phyloP scores from a whole-genome alignment of 495 filamentous ascomycete species.

The Thermochaetoides thermophila region DNA sequence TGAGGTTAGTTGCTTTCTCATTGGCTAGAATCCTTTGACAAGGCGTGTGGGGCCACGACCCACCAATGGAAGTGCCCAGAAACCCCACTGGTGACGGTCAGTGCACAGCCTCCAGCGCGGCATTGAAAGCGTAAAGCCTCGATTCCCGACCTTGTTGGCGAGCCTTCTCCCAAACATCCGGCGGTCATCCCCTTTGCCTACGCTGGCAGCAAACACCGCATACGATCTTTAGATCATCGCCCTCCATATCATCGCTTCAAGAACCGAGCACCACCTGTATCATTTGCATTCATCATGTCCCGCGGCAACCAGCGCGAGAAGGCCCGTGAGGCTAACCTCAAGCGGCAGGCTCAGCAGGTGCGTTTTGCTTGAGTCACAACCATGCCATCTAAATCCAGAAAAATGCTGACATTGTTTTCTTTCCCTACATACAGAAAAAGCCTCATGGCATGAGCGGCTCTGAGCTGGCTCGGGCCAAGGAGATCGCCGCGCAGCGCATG shows the following conservation, averaged over 20 bases:
- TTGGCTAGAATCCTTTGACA: no score
- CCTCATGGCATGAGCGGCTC: slow-evolving; percentile 43
- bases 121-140: slow-evolving; percentile 2
- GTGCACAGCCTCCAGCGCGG: slow-evolving; percentile 7
- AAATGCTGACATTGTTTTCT: background rate
- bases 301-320: slow-evolving; percentile 89
- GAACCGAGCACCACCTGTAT: no score
- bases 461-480: slow-evolving; percentile 58
- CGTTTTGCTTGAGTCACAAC: no score
- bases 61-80: slow-evolving; percentile 10
- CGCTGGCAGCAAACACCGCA: background rate
- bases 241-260: no score
- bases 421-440: slow-evolving; percentile 41
- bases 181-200: background rate
- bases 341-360: slow-evolving; percentile 44
- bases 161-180: background rate
- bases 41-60: no score
- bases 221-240: no score
- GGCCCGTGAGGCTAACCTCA: slow-evolving; percentile 67
- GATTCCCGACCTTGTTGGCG: background rate
- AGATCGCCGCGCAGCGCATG: slow-evolving; percentile 71
- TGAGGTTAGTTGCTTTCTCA: no score
- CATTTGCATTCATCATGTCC: no score
- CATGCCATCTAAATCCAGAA: no score
- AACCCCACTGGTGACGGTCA: background rate